phyloP scores from a whole-genome alignment of 768 basidiomycete genomes.

The Paxillus involutus region DNA sequence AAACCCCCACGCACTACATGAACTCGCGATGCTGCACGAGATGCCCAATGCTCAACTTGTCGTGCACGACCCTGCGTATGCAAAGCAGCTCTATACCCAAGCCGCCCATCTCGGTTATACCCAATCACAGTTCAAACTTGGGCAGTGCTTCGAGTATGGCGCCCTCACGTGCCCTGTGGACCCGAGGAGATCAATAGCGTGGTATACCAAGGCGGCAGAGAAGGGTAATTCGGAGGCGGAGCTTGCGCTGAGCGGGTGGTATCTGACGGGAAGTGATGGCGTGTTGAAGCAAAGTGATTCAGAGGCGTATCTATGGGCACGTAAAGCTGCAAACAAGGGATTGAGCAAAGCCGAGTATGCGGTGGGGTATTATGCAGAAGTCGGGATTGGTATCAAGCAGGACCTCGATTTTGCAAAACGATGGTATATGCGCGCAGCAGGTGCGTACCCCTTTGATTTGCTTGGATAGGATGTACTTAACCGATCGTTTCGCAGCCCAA shows the following conservation, averaged over 20 bases:
- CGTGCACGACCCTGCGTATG: conserved; percentile 76
- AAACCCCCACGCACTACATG: conserved; percentile 96
- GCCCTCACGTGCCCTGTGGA: conserved; percentile 86
- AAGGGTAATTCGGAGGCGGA: conserved; percentile 95
- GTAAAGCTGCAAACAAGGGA: conserved; percentile 95
- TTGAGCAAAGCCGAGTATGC: conserved; percentile 97
- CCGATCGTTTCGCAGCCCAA: conserved; percentile 62
- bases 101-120: conserved; percentile 93
- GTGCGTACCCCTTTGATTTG: conserved; percentile 45
- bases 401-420: conserved; percentile 94
- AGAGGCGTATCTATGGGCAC: conserved; percentile 98
- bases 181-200: conserved; percentile 91
- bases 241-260: conserved; percentile 96
- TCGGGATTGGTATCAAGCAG: conserved; percentile 96
- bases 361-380: conserved; percentile 97
- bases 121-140: conserved; percentile 93
- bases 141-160: conserved; percentile 94
- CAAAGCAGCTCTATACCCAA: conserved; percentile 84
- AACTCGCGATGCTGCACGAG: conserved; percentile 88
- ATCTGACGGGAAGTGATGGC: conserved; percentile 92
- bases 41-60: conserved; percentile 64
- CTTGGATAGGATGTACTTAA: background rate
- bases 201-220: conserved; percentile 98
- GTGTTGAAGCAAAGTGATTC: conserved; percentile 97
- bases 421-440: conserved; percentile 99